These are phyloP conservation scores for Calamus simplicifolius DNA, from an alignment of 176 grass and related monocot genomes.

Conservation along the genomic window DNA sequence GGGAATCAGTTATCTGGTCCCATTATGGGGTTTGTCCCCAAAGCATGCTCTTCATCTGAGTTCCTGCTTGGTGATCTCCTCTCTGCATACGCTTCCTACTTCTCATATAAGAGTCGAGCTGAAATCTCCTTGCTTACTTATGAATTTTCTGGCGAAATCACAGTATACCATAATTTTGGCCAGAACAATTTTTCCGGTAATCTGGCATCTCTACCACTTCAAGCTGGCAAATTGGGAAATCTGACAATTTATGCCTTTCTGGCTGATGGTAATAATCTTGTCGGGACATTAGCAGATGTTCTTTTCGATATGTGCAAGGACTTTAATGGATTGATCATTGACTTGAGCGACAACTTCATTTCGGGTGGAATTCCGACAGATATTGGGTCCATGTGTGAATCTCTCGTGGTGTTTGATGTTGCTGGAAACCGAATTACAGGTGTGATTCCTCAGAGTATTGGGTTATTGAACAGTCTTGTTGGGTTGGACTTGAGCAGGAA, in stretches of 20 bases:
- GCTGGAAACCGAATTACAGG: conserved; percentile 69
- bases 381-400: conserved; percentile 57
- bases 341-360: conserved; percentile 74
- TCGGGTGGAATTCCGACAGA: conserved; percentile 45
- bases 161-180: conserved; percentile 78
- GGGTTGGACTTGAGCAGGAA: conserved; percentile 89
- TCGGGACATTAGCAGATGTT: conserved; percentile 29
- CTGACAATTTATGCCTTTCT: conserved; percentile 71
- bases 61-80: conserved; percentile 36
- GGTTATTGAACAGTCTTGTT: conserved; percentile 51
- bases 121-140: conserved; percentile 20
- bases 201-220: conserved; percentile 44
- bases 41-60: conserved; percentile 37
- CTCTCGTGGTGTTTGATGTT: conserved; percentile 57
- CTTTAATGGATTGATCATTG: conserved; percentile 53
- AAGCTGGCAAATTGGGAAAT: conserved; percentile 41
- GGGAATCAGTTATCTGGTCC: conserved; percentile 66
- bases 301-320: conserved; percentile 60
- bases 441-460: conserved; percentile 62
- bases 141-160: conserved; percentile 18
- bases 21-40: conserved; percentile 41
- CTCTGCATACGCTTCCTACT: conserved; percentile 53
- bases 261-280: conserved; percentile 60
- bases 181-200: conserved; percentile 78
- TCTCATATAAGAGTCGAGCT: conserved; percentile 34